phyloP scores from a whole-genome alignment of 2,329 filamentous ascomycete genomes.

The Arthrobotrys conoides region DNA sequence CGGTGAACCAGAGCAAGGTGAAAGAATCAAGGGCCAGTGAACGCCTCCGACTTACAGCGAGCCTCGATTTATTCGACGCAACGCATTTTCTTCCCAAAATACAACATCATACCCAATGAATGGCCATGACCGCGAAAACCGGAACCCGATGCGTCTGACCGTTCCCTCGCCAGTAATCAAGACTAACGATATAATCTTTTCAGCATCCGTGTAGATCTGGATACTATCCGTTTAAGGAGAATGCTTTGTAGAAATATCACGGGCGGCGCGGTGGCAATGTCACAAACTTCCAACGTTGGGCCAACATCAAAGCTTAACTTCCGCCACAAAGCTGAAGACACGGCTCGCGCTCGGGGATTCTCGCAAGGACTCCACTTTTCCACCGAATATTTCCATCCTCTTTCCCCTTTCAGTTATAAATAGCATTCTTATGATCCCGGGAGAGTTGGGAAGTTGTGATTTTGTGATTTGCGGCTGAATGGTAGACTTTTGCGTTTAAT shows the following conservation, averaged over 20 bases:
- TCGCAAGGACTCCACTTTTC: neutral
- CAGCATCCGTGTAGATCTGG: too few relatives aligned
- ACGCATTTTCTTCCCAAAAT: neutral
- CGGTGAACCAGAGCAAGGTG: too few relatives aligned
- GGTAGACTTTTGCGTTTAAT: neutral
- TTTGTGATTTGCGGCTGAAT: constrained; percentile 15
- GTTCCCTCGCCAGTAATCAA: too few relatives aligned
- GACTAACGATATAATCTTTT: too few relatives aligned
- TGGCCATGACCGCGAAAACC: too few relatives aligned
- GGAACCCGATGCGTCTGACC: too few relatives aligned
- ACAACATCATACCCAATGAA: neutral
- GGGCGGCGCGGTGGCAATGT: neutral
- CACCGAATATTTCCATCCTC: neutral
- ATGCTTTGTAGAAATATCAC: neutral
- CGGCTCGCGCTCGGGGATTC: too few relatives aligned
- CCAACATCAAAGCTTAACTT: constrained; percentile 9
- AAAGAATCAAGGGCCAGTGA: too few relatives aligned
- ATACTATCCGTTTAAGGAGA: neutral
- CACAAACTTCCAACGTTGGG: neutral
- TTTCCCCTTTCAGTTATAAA: constrained; percentile 5
- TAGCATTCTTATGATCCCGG: neutral
- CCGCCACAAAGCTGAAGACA: neutral
- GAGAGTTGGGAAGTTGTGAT: neutral
- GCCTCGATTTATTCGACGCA: too few relatives aligned
- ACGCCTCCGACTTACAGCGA: too few relatives aligned